Percentiles rank a stretch among this genome's conserved stretches.
Evolutionary conservation across 768 basidiomycete species (phyloP).

Genomic region (Polyporus arcularius): DNA sequence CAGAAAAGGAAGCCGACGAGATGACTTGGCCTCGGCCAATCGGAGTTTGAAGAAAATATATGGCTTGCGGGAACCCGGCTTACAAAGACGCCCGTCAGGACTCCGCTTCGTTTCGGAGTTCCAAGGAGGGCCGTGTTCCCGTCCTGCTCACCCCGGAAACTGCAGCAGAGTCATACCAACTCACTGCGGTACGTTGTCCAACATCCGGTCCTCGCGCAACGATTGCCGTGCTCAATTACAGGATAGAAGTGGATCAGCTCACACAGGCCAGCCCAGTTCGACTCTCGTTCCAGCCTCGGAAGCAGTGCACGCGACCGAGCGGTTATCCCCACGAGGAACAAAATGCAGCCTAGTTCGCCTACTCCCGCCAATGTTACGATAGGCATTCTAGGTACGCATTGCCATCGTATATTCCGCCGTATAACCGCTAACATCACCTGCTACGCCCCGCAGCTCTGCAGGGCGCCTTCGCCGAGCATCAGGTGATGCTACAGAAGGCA

Average conservation of each 20-base stretch:
- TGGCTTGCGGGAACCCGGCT: not conserved
- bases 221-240: too few relatives aligned
- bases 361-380: constrained; percentile 18
- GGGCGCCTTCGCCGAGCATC: constrained; percentile 91
- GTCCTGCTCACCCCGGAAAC: not conserved
- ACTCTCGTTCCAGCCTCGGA: too few relatives aligned
- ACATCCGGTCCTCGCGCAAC: too few relatives aligned
- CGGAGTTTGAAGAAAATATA: constrained; percentile 5
- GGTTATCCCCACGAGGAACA: not conserved
- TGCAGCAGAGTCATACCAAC: constrained; percentile 9
- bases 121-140: not conserved
- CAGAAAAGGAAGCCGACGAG: constrained; percentile 12
- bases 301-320: too few relatives aligned
- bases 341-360: constrained; percentile 13
- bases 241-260: too few relatives aligned
- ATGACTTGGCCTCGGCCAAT: not conserved
- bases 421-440: not conserved
- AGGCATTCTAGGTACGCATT: constrained; percentile 19
- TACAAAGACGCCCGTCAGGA: not conserved
- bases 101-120: constrained; percentile 5
- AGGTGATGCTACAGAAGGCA: constrained; percentile 63
- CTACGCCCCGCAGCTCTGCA: constrained; percentile 69
- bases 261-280: too few relatives aligned
- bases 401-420: too few relatives aligned
- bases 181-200: too few relatives aligned